These are phyloP conservation scores for Straminergon stramineum DNA, from an alignment of 225 moss, liverwort and hornwort genomes.

Conservation along the genomic window DNA sequence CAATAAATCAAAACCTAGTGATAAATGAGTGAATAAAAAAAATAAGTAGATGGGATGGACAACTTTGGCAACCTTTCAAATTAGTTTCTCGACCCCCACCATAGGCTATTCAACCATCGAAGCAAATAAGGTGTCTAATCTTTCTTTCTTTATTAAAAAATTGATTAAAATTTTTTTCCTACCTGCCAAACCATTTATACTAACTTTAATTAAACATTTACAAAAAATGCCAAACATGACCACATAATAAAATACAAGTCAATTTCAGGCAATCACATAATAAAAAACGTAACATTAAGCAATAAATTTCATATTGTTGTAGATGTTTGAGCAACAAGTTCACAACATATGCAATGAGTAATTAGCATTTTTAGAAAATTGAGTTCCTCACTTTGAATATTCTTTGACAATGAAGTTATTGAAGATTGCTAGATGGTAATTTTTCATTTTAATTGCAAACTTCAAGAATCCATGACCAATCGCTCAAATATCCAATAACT, in stretches of 20 bases:
- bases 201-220: neutral
- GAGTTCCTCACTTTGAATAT: neutral
- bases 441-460: neutral
- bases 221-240: too few species aligned
- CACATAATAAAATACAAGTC: neutral
- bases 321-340: neutral
- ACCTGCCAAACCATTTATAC: rapidly evolving
- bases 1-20: neutral
- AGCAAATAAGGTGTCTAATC: neutral
- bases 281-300: neutral
- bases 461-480: neutral
- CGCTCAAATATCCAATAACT: neutral
- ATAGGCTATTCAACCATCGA: neutral
- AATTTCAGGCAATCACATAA: neutral
- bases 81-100: rapidly evolving
- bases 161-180: too few species aligned
- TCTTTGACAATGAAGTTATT: neutral
- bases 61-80: neutral
- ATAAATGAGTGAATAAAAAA: neutral
- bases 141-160: neutral
- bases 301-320: rapidly evolving
- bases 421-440: neutral
- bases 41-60: rapidly evolving
- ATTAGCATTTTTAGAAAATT: neutral
- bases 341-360: neutral